Evolutionary conservation across 345 rosid species (phyloP).

Genomic region (Erodium maritimum): DNA sequence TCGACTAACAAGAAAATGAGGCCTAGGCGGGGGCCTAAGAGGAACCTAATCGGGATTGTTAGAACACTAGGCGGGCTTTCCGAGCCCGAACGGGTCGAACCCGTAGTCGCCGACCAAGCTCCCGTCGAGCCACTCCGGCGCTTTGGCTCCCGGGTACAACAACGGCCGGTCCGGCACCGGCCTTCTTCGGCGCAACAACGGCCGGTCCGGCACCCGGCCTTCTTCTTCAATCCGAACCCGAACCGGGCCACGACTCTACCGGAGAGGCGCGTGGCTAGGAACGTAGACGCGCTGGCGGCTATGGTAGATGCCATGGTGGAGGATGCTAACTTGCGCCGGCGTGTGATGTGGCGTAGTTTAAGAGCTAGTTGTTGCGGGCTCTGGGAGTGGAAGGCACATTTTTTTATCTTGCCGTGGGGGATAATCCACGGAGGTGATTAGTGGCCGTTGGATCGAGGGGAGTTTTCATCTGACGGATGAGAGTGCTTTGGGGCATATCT

Average conservation of each 20-base stretch:
- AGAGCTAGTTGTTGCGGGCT: neutral
- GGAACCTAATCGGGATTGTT: too few relatives aligned
- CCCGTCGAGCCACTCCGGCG: constrained; percentile 59
- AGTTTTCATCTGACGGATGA: constrained; percentile 61
- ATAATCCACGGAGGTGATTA: constrained; percentile 19
- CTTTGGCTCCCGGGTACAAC: constrained; percentile 61
- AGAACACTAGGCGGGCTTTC: constrained; percentile 65
- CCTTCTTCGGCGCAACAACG: constrained; percentile 41
- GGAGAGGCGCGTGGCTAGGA: constrained; percentile 45
- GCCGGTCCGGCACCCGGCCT: constrained; percentile 32
- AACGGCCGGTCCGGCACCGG: constrained; percentile 38
- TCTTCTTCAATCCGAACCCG: constrained; percentile 34
- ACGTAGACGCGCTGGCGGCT: constrained; percentile 47
- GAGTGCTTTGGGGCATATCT: constrained; percentile 35
- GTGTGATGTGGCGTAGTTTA: neutral
- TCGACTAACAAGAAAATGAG: too few relatives aligned
- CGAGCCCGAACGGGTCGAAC: constrained; percentile 66
- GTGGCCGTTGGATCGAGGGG: constrained; percentile 40
- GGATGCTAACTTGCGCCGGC: constrained; percentile 16
- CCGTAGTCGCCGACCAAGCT: constrained; percentile 64
- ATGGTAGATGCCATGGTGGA: constrained; percentile 31
- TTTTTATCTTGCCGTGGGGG: constrained; percentile 7
- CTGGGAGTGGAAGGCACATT: neutral
- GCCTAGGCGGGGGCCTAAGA: too few relatives aligned
- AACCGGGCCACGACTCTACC: constrained; percentile 39